These are phyloP conservation scores for Fusarium paranaense DNA, from an alignment of 2,329 filamentous ascomycete genomes.

Conservation along the genomic window DNA sequence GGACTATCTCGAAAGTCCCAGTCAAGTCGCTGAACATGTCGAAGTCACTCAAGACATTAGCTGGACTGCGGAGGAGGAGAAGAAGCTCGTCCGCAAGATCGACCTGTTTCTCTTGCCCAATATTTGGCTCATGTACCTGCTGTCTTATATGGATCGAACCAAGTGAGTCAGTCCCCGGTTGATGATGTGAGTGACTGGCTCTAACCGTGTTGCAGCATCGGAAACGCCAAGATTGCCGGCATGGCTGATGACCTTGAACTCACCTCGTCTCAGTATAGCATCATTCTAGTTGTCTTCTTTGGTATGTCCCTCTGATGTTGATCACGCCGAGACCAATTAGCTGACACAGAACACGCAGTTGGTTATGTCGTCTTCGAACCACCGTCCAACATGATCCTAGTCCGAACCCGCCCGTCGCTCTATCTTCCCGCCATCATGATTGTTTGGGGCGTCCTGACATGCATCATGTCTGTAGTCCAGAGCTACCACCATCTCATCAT, in stretches of 20 bases:
- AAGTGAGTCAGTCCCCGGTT: slow-evolving; percentile 59
- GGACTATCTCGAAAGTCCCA: slow-evolving; percentile 13
- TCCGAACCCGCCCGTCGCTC: slow-evolving; percentile 69
- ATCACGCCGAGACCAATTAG: background rate
- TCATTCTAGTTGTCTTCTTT: slow-evolving; percentile 72
- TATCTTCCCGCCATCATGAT: slow-evolving; percentile 77
- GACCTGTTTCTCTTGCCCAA: slow-evolving; percentile 55
- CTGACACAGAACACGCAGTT: slow-evolving; percentile 44
- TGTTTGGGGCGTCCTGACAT: slow-evolving; percentile 50
- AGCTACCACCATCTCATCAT: slow-evolving; percentile 44
- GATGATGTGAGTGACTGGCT: no score
- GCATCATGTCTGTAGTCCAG: slow-evolving; percentile 46
- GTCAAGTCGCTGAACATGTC: slow-evolving; percentile 27
- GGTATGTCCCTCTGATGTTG: slow-evolving; percentile 13
- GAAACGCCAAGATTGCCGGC: slow-evolving; percentile 66
- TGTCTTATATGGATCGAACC: slow-evolving; percentile 71
- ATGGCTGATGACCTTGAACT: slow-evolving; percentile 58
- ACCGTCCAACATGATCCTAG: slow-evolving; percentile 73
- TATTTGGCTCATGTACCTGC: slow-evolving; percentile 70
- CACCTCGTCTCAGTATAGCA: slow-evolving; percentile 70
- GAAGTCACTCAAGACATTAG: background rate
- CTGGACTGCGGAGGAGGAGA: slow-evolving; percentile 45
- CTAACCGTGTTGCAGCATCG: slow-evolving; percentile 42
- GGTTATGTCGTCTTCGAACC: slow-evolving; percentile 75
- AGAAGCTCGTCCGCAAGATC: slow-evolving; percentile 53